phyloP scores from a whole-genome alignment of 257 asterid genomes.

The Nicotiana paniculata region DNA sequence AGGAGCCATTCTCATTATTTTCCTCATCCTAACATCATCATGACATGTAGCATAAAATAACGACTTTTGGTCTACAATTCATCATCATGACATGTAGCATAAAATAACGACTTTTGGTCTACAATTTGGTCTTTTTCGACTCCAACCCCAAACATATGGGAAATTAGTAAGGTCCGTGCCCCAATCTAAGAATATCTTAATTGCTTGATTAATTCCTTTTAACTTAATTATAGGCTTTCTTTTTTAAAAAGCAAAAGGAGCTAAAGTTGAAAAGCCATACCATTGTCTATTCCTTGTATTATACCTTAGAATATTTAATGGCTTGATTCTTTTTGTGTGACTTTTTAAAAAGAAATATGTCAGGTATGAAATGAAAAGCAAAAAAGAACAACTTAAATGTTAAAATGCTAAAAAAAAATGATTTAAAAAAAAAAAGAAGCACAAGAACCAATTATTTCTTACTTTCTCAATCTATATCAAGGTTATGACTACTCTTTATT shows the following conservation, averaged over 20 bases:
- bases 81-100: constrained; percentile 17
- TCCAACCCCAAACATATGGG: background rate
- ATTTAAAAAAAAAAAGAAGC: background rate
- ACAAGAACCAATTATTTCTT: background rate
- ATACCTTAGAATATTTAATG: background rate
- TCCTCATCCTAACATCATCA: constrained; percentile 23
- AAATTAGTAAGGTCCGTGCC: too few species aligned
- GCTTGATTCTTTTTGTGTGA: background rate
- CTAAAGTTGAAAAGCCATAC: background rate
- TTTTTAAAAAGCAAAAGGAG: background rate
- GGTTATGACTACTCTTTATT: background rate
- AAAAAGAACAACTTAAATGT: background rate
- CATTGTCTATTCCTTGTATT: too few species aligned
- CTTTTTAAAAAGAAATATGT: background rate
- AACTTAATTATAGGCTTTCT: background rate
- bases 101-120: too few species aligned
- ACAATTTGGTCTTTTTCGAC: too few species aligned
- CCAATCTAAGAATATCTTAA: too few species aligned
- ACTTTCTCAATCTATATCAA: background rate
- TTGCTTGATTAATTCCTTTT: background rate
- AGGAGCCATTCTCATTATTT: background rate
- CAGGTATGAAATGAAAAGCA: too few species aligned
- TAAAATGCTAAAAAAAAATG: background rate
- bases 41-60: background rate
- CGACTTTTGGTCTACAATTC: background rate